Base-by-base conservation (phyloP, 306 rosid species). In the Prinsepia uniflora region DNA sequence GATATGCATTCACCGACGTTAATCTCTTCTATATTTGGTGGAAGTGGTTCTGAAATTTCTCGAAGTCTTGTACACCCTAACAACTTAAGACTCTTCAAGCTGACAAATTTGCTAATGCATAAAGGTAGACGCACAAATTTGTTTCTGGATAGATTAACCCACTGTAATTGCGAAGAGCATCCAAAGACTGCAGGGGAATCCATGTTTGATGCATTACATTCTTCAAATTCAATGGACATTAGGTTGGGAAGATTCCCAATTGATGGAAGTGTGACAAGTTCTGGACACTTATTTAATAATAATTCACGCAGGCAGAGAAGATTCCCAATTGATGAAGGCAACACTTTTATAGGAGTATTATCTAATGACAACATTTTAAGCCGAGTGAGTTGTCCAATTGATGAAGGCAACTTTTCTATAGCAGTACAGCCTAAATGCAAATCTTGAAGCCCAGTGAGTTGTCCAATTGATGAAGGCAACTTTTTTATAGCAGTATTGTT, bases 201-300 rank as follows among this genome's bases (percentile, higher is more conserved):
- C 10, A 22, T 20, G 62, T 56, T 5, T 13, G 62, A 20, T 24
- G 22, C n/a, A 22, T 1, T 22, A 17, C 39, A 22, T 4, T 19
- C 17, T 0, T 0, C 3, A 22, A 56, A 20, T 4, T 0, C 0
- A 0, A 54, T 7, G 0, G 0, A 3, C 6, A 0, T 0, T 0
- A 1, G 6, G 4, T 18, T 3, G 12, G 30, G 59, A 18, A 19
- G 1, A 20, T 22, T n/a, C 2, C 19, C 17, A 18, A 52, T n/a
- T 15, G 3, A 54, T 14, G 70, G 56, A 30, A 24, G 13, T 3
- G 20, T 4, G 3, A 65, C 15, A 46, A 65, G 70, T 2, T 65
- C 46, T 0, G 43, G 20, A 18, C 57, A 65, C 3, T 3, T 0
- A 13, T 2, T 8, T n/a, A n/a, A n/a, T n/a, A n/a, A n/a, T n/a